A percentile compares a stretch with the other conserved stretches of the same genome.
Evolutionary conservation across 2,329 filamentous ascomycete species (phyloP).

Genomic region (Simplicillium sp.): DNA sequence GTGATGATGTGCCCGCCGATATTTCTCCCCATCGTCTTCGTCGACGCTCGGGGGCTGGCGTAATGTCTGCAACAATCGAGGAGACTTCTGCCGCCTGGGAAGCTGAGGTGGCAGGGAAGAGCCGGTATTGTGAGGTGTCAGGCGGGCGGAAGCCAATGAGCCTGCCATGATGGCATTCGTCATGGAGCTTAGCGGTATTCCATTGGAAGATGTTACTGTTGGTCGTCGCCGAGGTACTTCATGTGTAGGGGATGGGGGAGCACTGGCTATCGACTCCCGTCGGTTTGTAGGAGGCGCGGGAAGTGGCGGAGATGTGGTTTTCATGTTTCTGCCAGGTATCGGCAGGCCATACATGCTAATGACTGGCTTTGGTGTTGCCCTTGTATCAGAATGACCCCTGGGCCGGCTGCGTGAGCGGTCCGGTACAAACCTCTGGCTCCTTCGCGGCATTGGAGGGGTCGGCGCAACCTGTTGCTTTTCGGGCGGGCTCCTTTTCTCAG

Average conservation of each 20-base stretch:
- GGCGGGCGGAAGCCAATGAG: conserved; percentile 57
- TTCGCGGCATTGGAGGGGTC: conserved; percentile 25
- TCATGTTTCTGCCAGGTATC: conserved; percentile 4
- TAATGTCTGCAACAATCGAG: conserved; percentile 55
- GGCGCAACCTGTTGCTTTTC: conserved; percentile 15
- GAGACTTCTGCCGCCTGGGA: conserved; percentile 33
- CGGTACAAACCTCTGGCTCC: conserved; percentile 11
- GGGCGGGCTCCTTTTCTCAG: conserved; percentile 14
- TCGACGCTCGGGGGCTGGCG: conserved; percentile 42
- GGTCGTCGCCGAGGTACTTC: conserved; percentile 17
- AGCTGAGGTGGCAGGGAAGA: conserved; percentile 22
- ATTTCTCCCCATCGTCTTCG: conserved; percentile 45
- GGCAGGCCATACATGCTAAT: conserved; percentile 5
- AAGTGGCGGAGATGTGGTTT: conserved; percentile 9
- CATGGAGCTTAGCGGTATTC: conserved; percentile 52
- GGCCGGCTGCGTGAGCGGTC: conserved; percentile 3
- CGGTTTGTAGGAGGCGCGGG: conserved; percentile 10
- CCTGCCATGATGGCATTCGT: conserved; percentile 68
- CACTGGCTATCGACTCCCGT: conserved; percentile 13
- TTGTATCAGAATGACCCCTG: conserved; percentile 8
- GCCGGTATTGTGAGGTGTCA: conserved; percentile 29
- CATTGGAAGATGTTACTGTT: conserved; percentile 19
- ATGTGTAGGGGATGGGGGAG: conserved; percentile 26
- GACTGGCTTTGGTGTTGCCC: conserved; percentile 4
- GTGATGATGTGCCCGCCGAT: conserved; percentile 29